Evolutionary conservation across 2,329 filamentous ascomycete genomes (phyloP), one percentile per base, ranked within the genome.

Genomic region (Sporothrix phasma): DNA sequence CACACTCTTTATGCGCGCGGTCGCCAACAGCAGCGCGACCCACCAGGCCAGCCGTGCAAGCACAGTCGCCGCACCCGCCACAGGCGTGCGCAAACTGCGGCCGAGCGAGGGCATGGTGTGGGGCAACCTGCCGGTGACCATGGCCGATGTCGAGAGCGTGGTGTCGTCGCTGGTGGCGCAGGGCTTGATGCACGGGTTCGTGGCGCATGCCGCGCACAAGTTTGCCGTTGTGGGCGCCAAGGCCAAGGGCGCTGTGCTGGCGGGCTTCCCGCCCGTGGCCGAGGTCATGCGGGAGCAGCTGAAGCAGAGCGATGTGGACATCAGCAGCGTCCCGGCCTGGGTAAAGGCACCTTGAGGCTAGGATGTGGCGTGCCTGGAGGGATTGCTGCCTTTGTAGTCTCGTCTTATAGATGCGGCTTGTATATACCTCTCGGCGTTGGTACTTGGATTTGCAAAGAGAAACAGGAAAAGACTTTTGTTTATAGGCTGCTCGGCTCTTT

Each of bases 191-290:
- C 86, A 88, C 69, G 93, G 92, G 1, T 97, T 92, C 71, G 82
- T 97, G 31, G 89, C 89, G 17, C 90, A 95, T 70, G 83, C 83
- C 29, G 85, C 87, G 71, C 82, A 83, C 49, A 86, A 89, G 58
- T 92, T 97, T 71, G 92, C 91, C 13, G 89, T 97, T 49, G 85
- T 88, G 61, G 92, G 92, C 2, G 86, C 89, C 26, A 88, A 87
- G 78, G 81, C 81, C 66, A 83, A 82, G 68, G 83, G 82, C 26
- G 82, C 87, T 0, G 75, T 90, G 22, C 79, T 79, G 39, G 88
- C 88, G 1, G 90, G 89, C 0, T 97, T 93, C 78, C 92, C 92
- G 1, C 78, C 77, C 49, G 84, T 90, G 0, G 91, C 87, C 81
- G 80, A 85, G 64, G 87, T 88, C 0, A 82, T 95, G 17, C 80